A percentile compares a stretch with the other conserved stretches of the same genome.
phyloP scores from a whole-genome alignment of 1,139 yeast genomes.

The Protomyces macrosporus region DNA sequence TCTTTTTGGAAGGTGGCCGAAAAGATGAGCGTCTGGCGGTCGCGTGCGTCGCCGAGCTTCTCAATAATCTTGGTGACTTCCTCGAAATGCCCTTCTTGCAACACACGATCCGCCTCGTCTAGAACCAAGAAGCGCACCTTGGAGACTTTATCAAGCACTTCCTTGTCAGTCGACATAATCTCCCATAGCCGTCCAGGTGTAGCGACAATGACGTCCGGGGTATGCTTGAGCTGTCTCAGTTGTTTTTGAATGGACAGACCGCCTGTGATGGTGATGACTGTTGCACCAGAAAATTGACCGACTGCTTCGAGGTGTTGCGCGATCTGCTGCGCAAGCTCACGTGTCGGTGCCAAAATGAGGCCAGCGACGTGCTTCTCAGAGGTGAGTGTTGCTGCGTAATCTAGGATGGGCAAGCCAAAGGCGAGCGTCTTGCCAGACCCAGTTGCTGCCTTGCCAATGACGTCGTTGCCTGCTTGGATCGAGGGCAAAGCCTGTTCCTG shows the following conservation, averaged over 20 bases:
- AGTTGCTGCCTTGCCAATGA: conserved; percentile 93
- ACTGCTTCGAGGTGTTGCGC: conserved; percentile 65
- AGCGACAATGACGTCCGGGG: conserved; percentile 82
- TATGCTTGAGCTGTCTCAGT: conserved; percentile 63
- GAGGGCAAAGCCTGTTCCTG: conserved; percentile 73
- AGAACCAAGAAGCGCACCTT: conserved; percentile 67
- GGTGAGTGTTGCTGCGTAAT: conserved; percentile 40
- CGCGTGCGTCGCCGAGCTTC: conserved; percentile 42
- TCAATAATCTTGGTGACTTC: conserved; percentile 81
- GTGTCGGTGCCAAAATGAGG: conserved; percentile 84
- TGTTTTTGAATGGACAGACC: conserved; percentile 93
- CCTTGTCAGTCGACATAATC: conserved; percentile 50
- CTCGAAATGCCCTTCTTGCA: conserved; percentile 94
- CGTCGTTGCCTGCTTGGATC: conserved; percentile 67
- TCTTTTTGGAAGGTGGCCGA: conserved; percentile 90
- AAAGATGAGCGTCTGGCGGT: conserved; percentile 87
- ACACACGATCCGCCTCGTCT: conserved; percentile 95
- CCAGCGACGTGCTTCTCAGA: conserved; percentile 45
- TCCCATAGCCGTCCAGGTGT: conserved; percentile 95
- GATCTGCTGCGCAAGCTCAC: conserved; percentile 95
- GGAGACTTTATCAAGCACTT: conserved; percentile 50
- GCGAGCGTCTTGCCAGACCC: conserved; percentile 98
- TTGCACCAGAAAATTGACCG: conserved; percentile 56
- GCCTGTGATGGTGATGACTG: conserved; percentile 81
- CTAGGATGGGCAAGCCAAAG: conserved; percentile 89